A percentile compares a stretch with the other conserved stretches of the same genome.
These are phyloP conservation scores for Clausena lansium DNA, from an alignment of 345 rosid species.

Conservation along the genomic window DNA sequence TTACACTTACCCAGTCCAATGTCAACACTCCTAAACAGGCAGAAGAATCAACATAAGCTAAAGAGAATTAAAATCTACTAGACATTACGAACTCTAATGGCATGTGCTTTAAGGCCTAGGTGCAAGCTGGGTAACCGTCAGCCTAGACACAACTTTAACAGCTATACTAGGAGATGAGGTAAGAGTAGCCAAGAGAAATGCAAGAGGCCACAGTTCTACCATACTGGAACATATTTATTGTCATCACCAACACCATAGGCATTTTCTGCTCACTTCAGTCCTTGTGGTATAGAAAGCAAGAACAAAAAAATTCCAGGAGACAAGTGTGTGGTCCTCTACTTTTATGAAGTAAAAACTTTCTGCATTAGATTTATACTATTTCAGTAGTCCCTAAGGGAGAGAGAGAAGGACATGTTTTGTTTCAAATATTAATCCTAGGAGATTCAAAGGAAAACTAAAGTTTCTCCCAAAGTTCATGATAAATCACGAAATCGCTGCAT, in stretches of 20 bases:
- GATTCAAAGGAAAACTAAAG: background rate
- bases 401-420: background rate
- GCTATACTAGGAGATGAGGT: background rate
- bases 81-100: background rate
- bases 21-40: background rate
- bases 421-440: background rate
- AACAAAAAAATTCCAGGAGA: background rate
- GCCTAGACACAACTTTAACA: background rate
- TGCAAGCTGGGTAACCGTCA: background rate
- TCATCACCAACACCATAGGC: background rate
- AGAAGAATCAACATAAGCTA: background rate
- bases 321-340: background rate
- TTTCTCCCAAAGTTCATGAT: background rate
- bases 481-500: background rate
- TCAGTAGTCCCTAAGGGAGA: background rate
- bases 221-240: background rate
- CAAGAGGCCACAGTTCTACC: background rate
- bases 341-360: background rate
- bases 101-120: background rate
- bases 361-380: background rate
- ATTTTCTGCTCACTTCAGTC: background rate
- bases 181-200: background rate
- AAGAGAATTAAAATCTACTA: background rate
- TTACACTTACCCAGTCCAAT: background rate
- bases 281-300: background rate